phyloP scores from a whole-genome alignment of 2,329 filamentous ascomycete genomes.

The Colletotrichum echinochloae region DNA sequence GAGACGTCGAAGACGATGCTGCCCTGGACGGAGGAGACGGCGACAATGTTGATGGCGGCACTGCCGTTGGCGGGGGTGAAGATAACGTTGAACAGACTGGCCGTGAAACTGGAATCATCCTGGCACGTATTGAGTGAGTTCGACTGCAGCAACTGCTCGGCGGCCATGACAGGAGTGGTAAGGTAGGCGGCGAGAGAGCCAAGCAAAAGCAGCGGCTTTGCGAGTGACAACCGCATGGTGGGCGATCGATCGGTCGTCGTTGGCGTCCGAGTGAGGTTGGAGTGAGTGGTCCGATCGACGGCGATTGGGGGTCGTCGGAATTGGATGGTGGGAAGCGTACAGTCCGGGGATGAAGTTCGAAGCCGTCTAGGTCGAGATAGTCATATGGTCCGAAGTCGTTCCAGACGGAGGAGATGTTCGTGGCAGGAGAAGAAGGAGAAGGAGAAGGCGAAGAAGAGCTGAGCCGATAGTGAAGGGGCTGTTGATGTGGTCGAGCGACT shows the following conservation, averaged over 20 bases:
- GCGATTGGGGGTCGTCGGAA: conserved; percentile 6
- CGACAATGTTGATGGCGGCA: conserved; percentile 79
- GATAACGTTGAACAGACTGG: conserved; percentile 87
- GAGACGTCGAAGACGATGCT: conserved; percentile 82
- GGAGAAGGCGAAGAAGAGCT: not conserved
- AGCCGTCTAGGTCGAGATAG: conserved; percentile 32
- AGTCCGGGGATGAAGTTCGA: conserved; percentile 7
- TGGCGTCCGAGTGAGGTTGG: conserved; percentile 7
- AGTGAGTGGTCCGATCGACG: conserved; percentile 9
- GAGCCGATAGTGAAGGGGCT: conserved; percentile 8
- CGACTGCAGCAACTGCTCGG: conserved; percentile 78
- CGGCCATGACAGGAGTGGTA: conserved; percentile 60
- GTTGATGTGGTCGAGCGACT: conserved; percentile 20
- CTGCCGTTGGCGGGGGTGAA: conserved; percentile 82
- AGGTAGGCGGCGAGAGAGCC: conserved; percentile 57
- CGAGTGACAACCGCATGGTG: conserved; percentile 61
- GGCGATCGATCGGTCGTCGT: conserved; percentile 33
- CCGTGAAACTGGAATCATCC: conserved; percentile 85
- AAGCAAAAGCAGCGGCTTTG: conserved; percentile 59
- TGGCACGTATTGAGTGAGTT: conserved; percentile 89
- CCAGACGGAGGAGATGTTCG: conserved; percentile 25
- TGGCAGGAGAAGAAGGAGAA: not conserved
- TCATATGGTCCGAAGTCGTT: conserved; percentile 34
- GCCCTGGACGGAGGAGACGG: conserved; percentile 84
- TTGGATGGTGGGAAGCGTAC: conserved; percentile 12